phyloP scores from a whole-genome alignment of 176 grass and related monocot species.

The Thinopyrum elongatum region DNA sequence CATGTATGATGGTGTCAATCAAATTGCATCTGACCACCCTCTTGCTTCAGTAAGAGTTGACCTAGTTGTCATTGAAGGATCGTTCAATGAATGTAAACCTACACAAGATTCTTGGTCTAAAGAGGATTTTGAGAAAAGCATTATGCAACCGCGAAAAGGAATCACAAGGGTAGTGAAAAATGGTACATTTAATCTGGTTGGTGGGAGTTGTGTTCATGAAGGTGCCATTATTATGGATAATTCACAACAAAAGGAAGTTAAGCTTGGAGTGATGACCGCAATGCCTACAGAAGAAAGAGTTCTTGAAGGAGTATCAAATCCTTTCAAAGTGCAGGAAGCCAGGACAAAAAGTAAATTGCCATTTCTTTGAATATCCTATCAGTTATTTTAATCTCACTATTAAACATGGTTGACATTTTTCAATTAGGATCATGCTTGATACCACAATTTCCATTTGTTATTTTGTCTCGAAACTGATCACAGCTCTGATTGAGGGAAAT shows the following conservation, averaged over 20 bases:
- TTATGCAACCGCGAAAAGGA: background rate
- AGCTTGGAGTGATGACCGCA: background rate
- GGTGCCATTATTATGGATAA: background rate
- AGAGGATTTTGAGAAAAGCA: background rate
- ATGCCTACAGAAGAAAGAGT: background rate
- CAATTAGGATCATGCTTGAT: background rate
- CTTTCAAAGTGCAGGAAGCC: background rate
- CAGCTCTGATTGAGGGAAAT: background rate
- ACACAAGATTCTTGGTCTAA: background rate
- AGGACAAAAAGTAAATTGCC: background rate
- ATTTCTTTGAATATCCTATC: background rate
- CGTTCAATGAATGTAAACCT: background rate
- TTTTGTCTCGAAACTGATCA: background rate
- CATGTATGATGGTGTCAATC: background rate
- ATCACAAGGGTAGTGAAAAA: background rate
- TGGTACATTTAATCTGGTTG: background rate
- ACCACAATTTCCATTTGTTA: background rate
- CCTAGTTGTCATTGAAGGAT: background rate
- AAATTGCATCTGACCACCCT: background rate
- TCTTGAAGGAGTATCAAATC: background rate
- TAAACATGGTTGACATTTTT: background rate
- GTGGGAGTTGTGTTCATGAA: background rate
- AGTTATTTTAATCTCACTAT: background rate
- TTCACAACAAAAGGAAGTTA: background rate
- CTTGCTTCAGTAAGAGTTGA: background rate